Conservation (phyloP, 176 grass and related monocot species). For the Carex pumila region DNA sequence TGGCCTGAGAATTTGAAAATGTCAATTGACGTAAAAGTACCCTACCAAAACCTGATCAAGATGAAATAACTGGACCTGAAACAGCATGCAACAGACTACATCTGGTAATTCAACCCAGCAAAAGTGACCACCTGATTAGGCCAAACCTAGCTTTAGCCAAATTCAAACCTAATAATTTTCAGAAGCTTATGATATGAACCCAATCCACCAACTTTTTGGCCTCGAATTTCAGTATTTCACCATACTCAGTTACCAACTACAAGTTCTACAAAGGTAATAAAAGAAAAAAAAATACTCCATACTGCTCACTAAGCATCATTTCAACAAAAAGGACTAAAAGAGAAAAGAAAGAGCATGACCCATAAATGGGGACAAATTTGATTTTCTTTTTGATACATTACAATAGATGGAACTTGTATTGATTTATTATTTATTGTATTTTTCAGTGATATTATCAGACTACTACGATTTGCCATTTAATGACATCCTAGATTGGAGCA, state of each 20-base stretch:
- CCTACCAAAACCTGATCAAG: not conserved
- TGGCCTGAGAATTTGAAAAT: not conserved
- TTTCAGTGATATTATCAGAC: constrained; percentile 29
- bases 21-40: not conserved
- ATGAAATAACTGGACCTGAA: not conserved
- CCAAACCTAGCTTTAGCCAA: not conserved
- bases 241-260: not conserved
- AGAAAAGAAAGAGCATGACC: not conserved
- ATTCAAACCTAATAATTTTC: not conserved
- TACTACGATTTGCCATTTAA: constrained; percentile 52
- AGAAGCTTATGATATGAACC: too few relatives aligned
- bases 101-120: not conserved
- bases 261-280: not conserved
- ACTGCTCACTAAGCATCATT: not conserved
- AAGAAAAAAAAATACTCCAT: not conserved
- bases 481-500: constrained; percentile 41
- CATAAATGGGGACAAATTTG: not conserved
- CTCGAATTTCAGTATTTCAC: not conserved
- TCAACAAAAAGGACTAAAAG: not conserved
- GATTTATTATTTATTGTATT: not conserved
- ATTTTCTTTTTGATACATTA: not conserved
- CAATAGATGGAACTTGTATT: not conserved
- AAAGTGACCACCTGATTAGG: not conserved
- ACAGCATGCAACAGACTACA: not conserved
- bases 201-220: not conserved